These are phyloP conservation scores for Cryphonectria nitschkei DNA, from an alignment of 2,329 filamentous ascomycete genomes.

Conservation along the genomic window DNA sequence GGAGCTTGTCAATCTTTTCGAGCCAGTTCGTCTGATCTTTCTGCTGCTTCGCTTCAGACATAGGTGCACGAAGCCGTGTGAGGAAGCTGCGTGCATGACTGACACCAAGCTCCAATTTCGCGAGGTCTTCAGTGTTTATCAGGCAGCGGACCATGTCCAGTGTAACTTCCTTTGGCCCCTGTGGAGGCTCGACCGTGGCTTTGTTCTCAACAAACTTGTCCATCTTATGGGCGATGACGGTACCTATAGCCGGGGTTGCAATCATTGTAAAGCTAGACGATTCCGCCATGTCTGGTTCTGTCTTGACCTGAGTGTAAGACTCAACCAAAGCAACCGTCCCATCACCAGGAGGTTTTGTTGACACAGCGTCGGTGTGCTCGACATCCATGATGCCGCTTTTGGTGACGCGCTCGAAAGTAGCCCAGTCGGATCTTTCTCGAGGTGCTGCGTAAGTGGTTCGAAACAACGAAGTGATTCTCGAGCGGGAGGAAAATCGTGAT, in stretches of 20 bases:
- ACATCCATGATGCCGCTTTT: neutral
- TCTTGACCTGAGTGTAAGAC: neutral
- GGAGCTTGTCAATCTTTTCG: slow-evolving; percentile 43
- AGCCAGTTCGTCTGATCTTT: slow-evolving; percentile 33
- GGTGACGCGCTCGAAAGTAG: neutral
- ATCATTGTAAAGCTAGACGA: neutral
- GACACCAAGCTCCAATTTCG: slow-evolving; percentile 11
- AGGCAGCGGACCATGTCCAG: slow-evolving; percentile 7
- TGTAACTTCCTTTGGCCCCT: neutral
- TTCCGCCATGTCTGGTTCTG: neutral
- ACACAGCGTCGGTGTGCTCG: neutral
- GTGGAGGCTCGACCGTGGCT: no score
- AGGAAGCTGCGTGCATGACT: slow-evolving; percentile 2
- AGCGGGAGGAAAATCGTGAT: neutral
- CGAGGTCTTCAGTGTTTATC: neutral
- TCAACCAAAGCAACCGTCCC: neutral
- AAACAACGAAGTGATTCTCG: neutral
- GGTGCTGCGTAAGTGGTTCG: neutral
- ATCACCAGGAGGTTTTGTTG: neutral
- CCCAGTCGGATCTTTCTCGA: neutral
- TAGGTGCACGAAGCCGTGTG: slow-evolving; percentile 16
- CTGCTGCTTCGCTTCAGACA: slow-evolving; percentile 19
- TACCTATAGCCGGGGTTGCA: neutral
- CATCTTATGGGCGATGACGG: neutral
- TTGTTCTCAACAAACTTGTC: neutral